Conservation (phyloP, 257 asterid genomes). For the Agastache rugosa region DNA sequence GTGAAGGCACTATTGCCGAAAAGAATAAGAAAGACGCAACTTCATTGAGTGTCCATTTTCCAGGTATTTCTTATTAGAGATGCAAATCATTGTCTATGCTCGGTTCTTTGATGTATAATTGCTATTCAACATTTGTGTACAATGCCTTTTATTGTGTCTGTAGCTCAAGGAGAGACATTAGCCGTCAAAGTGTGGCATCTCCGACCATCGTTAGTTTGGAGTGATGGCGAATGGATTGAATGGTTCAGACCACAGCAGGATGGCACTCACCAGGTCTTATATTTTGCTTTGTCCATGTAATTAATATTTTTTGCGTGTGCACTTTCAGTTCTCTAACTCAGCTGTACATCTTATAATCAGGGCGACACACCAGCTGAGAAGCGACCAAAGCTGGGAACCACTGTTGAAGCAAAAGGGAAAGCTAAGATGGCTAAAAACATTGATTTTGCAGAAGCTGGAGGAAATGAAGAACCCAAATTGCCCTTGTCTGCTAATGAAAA, state of each 20-base stretch:
- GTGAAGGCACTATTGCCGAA: slow-evolving; percentile 85
- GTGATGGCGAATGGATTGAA: slow-evolving; percentile 86
- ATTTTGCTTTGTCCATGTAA: slow-evolving; percentile 11
- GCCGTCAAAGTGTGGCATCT: slow-evolving; percentile 77
- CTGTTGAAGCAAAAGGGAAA: slow-evolving; percentile 58
- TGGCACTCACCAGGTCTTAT: slow-evolving; percentile 61
- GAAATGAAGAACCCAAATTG: slow-evolving; percentile 52
- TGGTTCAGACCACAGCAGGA: slow-evolving; percentile 58
- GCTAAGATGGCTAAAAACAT: slow-evolving; percentile 47
- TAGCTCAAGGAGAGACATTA: slow-evolving; percentile 69
- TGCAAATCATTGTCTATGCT: slow-evolving; percentile 2
- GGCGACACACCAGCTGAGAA: slow-evolving; percentile 87
- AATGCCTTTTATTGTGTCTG: slow-evolving; percentile 33
- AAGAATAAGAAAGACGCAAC: slow-evolving; percentile 72
- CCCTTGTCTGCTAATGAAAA: slow-evolving; percentile 70
- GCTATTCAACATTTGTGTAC: slow-evolving; percentile 9
- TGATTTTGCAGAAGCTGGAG: slow-evolving; percentile 49
- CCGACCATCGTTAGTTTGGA: slow-evolving; percentile 85
- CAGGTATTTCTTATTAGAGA: slow-evolving; percentile 60
- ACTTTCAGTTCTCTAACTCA: slow-evolving; percentile 22
- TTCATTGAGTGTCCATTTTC: slow-evolving; percentile 64
- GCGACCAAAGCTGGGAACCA: slow-evolving; percentile 65
- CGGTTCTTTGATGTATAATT: slow-evolving; percentile 32
- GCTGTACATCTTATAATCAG: slow-evolving; percentile 50
- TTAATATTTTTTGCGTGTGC: slow-evolving; percentile 10